These are phyloP conservation scores for Heritiera fomes DNA, from an alignment of 345 rosid species.

Conservation along the genomic window DNA sequence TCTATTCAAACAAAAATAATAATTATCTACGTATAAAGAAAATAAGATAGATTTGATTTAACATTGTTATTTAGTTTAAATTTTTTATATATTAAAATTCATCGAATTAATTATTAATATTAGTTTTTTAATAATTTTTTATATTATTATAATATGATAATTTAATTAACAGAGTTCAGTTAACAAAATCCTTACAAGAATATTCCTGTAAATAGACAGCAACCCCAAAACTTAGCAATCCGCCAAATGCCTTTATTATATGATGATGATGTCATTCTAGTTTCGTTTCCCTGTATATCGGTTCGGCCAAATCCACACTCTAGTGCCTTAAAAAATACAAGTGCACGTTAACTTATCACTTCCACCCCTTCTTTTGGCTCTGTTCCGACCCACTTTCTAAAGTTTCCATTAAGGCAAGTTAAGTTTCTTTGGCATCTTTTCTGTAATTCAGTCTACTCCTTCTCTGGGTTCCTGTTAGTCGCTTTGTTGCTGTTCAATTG, in stretches of 20 bases:
- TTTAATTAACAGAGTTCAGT: too few species aligned
- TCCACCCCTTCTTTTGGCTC: conserved; percentile 9
- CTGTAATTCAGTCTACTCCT: neutral
- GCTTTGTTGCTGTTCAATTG: neutral
- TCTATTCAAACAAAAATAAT: too few species aligned
- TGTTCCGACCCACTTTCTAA: conserved; percentile 10
- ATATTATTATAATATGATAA: too few species aligned
- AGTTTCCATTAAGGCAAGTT: neutral
- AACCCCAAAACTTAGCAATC: neutral
- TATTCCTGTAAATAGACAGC: neutral
- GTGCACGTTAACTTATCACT: neutral
- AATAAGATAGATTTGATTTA: too few species aligned
- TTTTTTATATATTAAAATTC: too few species aligned
- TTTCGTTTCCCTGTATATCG: neutral
- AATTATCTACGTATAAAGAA: too few species aligned
- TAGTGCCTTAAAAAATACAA: neutral
- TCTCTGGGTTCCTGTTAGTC: neutral
- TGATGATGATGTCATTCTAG: neutral
- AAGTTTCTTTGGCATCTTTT: too few species aligned
- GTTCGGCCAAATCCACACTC: neutral
- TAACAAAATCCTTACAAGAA: neutral
- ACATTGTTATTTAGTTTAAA: too few species aligned
- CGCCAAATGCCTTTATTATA: neutral
- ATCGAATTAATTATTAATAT: too few species aligned
- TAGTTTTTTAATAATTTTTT: too few species aligned